Evolutionary conservation across 2,329 filamentous ascomycete species (phyloP).

Genomic region (Epichloe scottii): DNA sequence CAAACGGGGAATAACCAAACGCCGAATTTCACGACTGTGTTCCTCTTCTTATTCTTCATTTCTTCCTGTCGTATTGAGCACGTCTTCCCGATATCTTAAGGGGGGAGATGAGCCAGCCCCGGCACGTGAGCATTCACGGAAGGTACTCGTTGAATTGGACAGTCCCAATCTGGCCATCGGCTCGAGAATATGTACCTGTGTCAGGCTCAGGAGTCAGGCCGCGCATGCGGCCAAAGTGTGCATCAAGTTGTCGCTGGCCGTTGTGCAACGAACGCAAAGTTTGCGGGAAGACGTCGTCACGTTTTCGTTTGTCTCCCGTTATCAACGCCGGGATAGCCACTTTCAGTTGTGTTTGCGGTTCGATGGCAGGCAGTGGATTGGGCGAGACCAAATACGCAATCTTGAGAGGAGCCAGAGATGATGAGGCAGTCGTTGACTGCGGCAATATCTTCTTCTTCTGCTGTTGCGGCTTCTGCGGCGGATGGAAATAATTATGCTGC

Average conservation of each 20-base stretch:
- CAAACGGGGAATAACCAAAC: neutral
- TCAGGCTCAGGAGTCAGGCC: slow-evolving; percentile 17
- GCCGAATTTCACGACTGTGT: neutral
- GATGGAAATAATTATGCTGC: neutral
- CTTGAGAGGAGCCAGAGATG: slow-evolving; percentile 24
- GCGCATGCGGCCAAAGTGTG: slow-evolving; percentile 16
- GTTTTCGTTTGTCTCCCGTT: slow-evolving; percentile 25
- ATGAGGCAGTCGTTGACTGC: slow-evolving; percentile 8
- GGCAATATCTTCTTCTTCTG: neutral
- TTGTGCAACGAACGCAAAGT: slow-evolving; percentile 22
- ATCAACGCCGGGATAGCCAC: slow-evolving; percentile 11
- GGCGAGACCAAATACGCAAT: slow-evolving; percentile 23
- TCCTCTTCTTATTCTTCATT: neutral
- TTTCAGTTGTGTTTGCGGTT: slow-evolving; percentile 18
- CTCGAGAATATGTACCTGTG: slow-evolving; percentile 22
- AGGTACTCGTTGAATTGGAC: slow-evolving; percentile 20
- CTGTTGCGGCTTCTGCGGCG: neutral
- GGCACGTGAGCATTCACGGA: neutral
- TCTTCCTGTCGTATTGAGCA: no score
- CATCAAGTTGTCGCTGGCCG: slow-evolving; percentile 24
- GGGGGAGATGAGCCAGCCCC: neutral
- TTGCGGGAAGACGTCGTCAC: slow-evolving; percentile 22
- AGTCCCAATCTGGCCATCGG: slow-evolving; percentile 20
- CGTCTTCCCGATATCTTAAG: no score
- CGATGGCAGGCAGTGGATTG: slow-evolving; percentile 18